Evolutionary conservation across 805 yeast species (phyloP).

Genomic region (Candida wancherniae): DNA sequence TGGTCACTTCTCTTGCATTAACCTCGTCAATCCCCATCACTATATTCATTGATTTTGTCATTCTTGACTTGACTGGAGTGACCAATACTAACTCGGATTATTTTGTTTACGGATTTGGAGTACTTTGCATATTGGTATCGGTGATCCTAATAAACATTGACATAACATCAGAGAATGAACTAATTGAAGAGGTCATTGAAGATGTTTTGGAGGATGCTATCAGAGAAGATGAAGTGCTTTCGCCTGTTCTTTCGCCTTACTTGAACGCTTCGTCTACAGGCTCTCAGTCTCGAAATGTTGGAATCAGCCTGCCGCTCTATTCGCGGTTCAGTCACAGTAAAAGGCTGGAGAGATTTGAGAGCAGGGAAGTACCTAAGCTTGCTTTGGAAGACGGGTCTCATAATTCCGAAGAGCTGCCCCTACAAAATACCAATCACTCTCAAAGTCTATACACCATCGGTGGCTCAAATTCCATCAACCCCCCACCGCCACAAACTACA

Average conservation of each 20-base stretch:
- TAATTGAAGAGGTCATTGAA: conserved; percentile 44
- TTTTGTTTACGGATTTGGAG: conserved; percentile 40
- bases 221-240: conserved; percentile 38
- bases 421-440: conserved; percentile 11
- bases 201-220: conserved; percentile 47
- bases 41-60: conserved; percentile 44
- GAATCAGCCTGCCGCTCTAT: conserved; percentile 14
- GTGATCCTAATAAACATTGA: conserved; percentile 44
- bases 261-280: conserved; percentile 17
- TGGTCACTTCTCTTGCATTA: conserved; percentile 46
- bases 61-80: conserved; percentile 22
- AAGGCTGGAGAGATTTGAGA: too few relatives aligned
- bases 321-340: conserved; percentile 12
- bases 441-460: conserved; percentile 12
- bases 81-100: conserved; percentile 17
- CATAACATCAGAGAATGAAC: conserved; percentile 39
- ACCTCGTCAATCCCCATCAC: conserved; percentile 51
- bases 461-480: conserved; percentile 1
- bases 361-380: conserved; percentile 3
- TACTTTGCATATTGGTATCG: conserved; percentile 42
- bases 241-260: conserved; percentile 46
- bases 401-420: conserved; percentile 2
- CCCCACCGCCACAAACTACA: too few relatives aligned
- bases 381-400: conserved; percentile 4
- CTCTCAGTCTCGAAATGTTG: conserved; percentile 7